These are phyloP conservation scores for Golubevia sp. DNA, from an alignment of 1,284 basidiomycete species.

Conservation along the genomic window DNA sequence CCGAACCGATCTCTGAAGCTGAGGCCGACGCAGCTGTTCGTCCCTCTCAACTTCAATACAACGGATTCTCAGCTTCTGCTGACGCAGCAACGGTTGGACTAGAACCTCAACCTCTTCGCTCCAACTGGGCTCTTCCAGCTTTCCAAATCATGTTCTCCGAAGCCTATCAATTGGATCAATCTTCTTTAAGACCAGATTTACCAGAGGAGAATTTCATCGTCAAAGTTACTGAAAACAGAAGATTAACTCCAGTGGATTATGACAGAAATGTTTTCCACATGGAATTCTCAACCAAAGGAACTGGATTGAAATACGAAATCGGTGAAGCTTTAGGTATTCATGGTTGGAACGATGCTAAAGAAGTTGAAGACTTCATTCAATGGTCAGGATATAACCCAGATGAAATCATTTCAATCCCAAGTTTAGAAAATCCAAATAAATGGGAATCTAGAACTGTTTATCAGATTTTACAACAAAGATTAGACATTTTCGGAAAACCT, in stretches of 20 bases:
- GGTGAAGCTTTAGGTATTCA: conserved; percentile 96
- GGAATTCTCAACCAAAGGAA: conserved; percentile 89
- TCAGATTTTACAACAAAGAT: conserved; percentile 93
- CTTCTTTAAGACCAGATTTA: conserved; percentile 73
- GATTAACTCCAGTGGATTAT: conserved; percentile 91
- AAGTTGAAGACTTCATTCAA: conserved; percentile 83
- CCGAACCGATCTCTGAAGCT: conserved; percentile 39
- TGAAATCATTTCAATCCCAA: conserved; percentile 79
- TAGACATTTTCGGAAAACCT: conserved; percentile 94
- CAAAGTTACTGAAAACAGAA: conserved; percentile 89
- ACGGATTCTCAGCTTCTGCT: conserved; percentile 34
- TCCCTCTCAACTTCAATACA: conserved; percentile 44
- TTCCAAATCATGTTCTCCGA: conserved; percentile 56
- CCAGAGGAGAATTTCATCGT: conserved; percentile 90
- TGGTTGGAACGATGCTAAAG: conserved; percentile 92
- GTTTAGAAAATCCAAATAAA: conserved; percentile 62
- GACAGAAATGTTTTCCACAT: conserved; percentile 99
- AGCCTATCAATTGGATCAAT: conserved; percentile 44
- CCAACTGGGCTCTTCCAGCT: conserved; percentile 3
- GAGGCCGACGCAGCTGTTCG: conserved; percentile 37
- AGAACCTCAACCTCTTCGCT: conserved; percentile 27
- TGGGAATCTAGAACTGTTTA: conserved; percentile 84
- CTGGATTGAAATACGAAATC: conserved; percentile 90
- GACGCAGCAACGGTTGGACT: conserved; percentile 32
- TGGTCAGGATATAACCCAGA: conserved; percentile 90